phyloP scores from a whole-genome alignment of 2,329 filamentous ascomycete species.

The Pseudogymnoascus sp. region DNA sequence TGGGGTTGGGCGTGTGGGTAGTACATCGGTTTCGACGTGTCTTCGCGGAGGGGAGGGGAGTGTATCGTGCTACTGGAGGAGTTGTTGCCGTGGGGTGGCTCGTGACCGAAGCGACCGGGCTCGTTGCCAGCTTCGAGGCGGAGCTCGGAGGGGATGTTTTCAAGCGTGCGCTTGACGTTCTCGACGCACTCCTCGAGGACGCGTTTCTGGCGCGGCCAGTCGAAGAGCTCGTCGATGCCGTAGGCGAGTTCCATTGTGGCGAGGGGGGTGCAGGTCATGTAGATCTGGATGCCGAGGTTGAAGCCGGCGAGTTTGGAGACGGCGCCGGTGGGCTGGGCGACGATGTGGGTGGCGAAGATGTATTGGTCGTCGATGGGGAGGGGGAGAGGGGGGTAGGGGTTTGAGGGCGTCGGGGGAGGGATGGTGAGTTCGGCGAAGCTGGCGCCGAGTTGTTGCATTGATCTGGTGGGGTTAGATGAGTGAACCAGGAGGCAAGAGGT shows the following conservation, averaged over 20 bases:
- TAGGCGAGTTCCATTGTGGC: constrained; percentile 76
- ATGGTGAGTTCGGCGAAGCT: constrained; percentile 65
- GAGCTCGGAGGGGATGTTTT: constrained; percentile 60
- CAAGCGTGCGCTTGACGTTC: constrained; percentile 59
- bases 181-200: constrained; percentile 63
- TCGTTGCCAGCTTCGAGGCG: constrained; percentile 39
- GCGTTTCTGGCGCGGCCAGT: constrained; percentile 68
- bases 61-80: neutral
- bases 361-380: constrained; percentile 77
- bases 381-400: constrained; percentile 71
- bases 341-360: constrained; percentile 62
- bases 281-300: constrained; percentile 69
- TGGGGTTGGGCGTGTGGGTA: constrained; percentile 5
- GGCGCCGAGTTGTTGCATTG: constrained; percentile 68
- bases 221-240: constrained; percentile 65
- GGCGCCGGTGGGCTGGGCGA: constrained; percentile 57
- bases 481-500: neutral
- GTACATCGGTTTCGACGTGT: constrained; percentile 28
- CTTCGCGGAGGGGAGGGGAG: neutral
- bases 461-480: constrained; percentile 37
- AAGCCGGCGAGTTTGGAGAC: constrained; percentile 71
- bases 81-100: neutral
- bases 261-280: constrained; percentile 69
- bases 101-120: constrained; percentile 31
- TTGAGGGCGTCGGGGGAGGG: constrained; percentile 63